Evolutionary conservation across 768 basidiomycete genomes (phyloP), one percentile per base, ranked within the genome.

Genomic region (Trametes gibbosa): DNA sequence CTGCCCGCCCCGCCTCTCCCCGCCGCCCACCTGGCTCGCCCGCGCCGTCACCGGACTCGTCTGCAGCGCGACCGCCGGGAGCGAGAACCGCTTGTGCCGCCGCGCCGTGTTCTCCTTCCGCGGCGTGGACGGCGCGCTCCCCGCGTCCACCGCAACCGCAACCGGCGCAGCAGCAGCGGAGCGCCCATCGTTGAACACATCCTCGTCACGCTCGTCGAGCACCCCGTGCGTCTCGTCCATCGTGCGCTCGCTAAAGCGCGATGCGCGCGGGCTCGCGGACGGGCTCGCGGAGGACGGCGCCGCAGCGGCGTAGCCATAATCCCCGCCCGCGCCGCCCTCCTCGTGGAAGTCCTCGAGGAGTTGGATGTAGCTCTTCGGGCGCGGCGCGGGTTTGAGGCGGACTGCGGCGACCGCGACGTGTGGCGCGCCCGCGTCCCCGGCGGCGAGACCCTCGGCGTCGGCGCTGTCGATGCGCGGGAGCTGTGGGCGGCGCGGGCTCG

Each of bases 21-120:
- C 77, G 58, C 70, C 75, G 14, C 71, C 72, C 24, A 64, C 66
- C 49, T 25, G 35, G 34, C 59, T 73, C 39, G 82, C 81, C 19
- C 83, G 79, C 21, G 86, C 82, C 27, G 84, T 87, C 14, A 92
- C 89, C 17, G 81, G 83, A 29, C 84, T 84, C 29, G 84, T 84
- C 63, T 91, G 89, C 69, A 92, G 63, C 37, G 86, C 89, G 37
- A 92, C 77, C n/a, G 87, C 87, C 46, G 90, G 88, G 50, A 88
- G 60, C 49, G 90, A 91, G 66, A 90, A 90, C 39, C 88, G 81
- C 68, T 89, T 88, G 66, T 76, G 77, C 65, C 83, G 71, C 63
- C 86, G 74, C 43, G 79, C 80, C 0, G 87, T 88, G 61, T 88
- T 81, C 68, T 89, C 88, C 65, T 69, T 77, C 58, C 72, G 27